phyloP scores from a whole-genome alignment of 2,329 filamentous ascomycete genomes.

The Nakataea oryzae region DNA sequence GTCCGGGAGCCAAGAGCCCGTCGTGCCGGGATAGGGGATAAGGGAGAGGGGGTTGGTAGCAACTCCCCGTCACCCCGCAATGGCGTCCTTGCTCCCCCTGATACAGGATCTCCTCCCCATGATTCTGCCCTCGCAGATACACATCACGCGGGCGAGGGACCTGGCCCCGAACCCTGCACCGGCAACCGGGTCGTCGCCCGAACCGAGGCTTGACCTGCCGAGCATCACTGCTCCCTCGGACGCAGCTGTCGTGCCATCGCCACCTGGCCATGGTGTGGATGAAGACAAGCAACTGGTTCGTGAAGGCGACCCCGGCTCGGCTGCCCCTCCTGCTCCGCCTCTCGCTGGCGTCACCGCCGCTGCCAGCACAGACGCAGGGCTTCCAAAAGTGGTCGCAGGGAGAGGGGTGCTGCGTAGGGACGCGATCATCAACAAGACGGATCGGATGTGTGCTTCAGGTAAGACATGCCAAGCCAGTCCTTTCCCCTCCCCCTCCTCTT shows the following conservation, averaged over 20 bases:
- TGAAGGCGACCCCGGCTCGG: no score
- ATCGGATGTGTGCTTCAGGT: constrained; percentile 58
- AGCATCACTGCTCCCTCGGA: neutral
- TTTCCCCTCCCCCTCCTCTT: neutral
- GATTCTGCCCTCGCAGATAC: constrained; percentile 46
- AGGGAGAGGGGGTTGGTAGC: neutral
- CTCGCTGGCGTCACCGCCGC: neutral
- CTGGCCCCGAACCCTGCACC: constrained; percentile 21
- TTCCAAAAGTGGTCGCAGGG: constrained; percentile 12
- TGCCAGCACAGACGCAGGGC: neutral
- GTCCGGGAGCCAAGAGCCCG: constrained; percentile 3
- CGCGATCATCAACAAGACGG: constrained; percentile 54
- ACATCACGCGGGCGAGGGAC: constrained; percentile 38
- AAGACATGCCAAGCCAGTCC: constrained; percentile 16
- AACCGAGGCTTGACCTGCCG: constrained; percentile 5
- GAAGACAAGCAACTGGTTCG: no score
- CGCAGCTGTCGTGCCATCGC: neutral
- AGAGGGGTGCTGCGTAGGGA: constrained; percentile 27
- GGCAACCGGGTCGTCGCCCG: constrained; percentile 10
- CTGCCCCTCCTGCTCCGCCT: neutral
- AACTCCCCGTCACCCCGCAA: constrained; percentile 11
- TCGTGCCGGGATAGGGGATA: neutral
- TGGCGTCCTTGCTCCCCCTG: constrained; percentile 44
- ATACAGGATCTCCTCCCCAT: constrained; percentile 49
- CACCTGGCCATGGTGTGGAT: neutral